Percentiles rank a stretch among this genome's conserved stretches.
Evolutionary conservation across 345 rosid genomes (phyloP).

Genomic region (Raphanus raphanistrum): DNA sequence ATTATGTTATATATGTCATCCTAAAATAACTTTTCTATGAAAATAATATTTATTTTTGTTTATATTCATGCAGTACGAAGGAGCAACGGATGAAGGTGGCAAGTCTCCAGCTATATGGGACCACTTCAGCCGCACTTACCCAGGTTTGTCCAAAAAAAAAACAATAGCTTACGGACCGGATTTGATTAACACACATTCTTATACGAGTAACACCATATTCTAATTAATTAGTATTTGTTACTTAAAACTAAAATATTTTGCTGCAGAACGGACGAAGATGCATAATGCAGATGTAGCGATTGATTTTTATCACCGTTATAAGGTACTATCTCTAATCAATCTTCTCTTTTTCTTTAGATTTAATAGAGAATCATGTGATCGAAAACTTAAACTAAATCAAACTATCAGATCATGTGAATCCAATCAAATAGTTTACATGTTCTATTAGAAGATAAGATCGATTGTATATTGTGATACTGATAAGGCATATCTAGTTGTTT

Average conservation of each 20-base stretch:
- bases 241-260: not conserved
- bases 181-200: not conserved
- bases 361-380: not conserved
- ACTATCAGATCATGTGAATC: not conserved
- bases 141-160: conserved; percentile 22
- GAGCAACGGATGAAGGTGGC: conserved; percentile 41
- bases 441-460: not conserved
- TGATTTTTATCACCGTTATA: conserved; percentile 51
- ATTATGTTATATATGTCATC: not conserved
- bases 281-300: conserved; percentile 53
- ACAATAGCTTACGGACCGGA: not conserved
- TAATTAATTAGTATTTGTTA: not conserved
- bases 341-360: not conserved
- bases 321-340: conserved; percentile 33
- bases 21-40: conserved; percentile 4
- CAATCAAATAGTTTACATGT: not conserved
- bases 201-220: not conserved
- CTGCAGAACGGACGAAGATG: conserved; percentile 46
- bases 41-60: not conserved
- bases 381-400: not conserved
- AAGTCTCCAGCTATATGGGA: conserved; percentile 41
- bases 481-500: not conserved
- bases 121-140: conserved; percentile 39
- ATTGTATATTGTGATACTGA: not conserved
- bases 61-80: conserved; percentile 38